Base-by-base conservation (phyloP, 1,284 basidiomycete genomes). In the Leccinum pachyderme region DNA sequence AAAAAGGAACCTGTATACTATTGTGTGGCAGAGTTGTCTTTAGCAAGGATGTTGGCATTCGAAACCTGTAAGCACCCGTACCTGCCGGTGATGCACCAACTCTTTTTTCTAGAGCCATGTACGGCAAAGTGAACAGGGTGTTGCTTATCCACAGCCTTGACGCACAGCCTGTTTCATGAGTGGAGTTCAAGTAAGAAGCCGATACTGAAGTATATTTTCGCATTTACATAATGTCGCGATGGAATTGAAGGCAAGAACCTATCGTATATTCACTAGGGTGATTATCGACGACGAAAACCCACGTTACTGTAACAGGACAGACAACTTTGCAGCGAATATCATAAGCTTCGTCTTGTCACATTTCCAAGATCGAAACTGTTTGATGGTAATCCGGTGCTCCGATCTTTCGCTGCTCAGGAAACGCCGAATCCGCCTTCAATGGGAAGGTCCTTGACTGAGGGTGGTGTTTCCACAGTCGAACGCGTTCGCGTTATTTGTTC, bases 211-310 rank as follows among this genome's bases (percentile, higher is more conserved):
- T 43, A 93, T 72, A 68, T 95, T 95, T 67, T 92, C 91, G 0
- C 90, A 86, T 67, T 95, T 94, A 18, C 18, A 18, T 18, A 60
- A 95, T 75, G 69, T 95, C 91, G 27, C 91, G 84, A 68, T 95
- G 93, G 85, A 82, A 41, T 84, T 75, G 58, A 93, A 71, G 0
- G 80, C 81, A n/a, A 78, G 68, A 13, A 76, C 74, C 81, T 84
- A 47, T 24, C 55, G n/a, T 18, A 18, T 37, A 29, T 8, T 29
- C 2, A 4, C 59, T 35, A 52, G 31, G 32, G 33, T 32, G 12
- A 24, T 2, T 6, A 51, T 46, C 33, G 1, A 3, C 11, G 4
- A 9, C 7, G 8, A 49, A 31, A 18, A 18, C 18, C 18, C 18
- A 18, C 18, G 18, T 18, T 18, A 18, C 18, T 18, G 18, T 18